These are phyloP conservation scores for Xylaria sp. DNA, from an alignment of 2,329 filamentous ascomycete species.

Conservation along the genomic window DNA sequence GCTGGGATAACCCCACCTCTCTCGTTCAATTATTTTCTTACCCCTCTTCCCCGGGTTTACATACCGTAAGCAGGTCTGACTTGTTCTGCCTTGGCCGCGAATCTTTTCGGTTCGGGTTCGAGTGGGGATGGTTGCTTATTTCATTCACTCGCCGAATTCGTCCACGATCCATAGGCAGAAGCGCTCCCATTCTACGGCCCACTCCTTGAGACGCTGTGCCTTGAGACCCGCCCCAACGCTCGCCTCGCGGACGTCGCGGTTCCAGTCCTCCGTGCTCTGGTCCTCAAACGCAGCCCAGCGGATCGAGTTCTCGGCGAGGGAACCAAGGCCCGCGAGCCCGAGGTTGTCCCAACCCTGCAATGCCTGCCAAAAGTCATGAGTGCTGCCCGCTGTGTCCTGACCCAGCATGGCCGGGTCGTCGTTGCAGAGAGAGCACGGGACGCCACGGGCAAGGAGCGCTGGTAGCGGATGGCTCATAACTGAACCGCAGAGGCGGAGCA, in stretches of 20 bases:
- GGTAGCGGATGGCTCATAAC: constrained; percentile 82
- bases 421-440: constrained; percentile 83
- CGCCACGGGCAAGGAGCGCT: constrained; percentile 81
- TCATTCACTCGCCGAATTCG: constrained; percentile 62
- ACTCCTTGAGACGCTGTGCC: constrained; percentile 75
- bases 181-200: constrained; percentile 82
- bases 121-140: too few species aligned
- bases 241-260: constrained; percentile 73
- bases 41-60: not conserved
- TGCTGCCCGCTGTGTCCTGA: constrained; percentile 80
- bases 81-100: not conserved
- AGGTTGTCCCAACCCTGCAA: constrained; percentile 92
- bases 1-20: too few species aligned
- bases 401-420: constrained; percentile 91
- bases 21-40: not conserved
- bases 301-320: constrained; percentile 90
- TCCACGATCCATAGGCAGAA: constrained; percentile 90
- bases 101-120: not conserved
- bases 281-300: constrained; percentile 91
- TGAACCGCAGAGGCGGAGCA: constrained; percentile 77
- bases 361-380: constrained; percentile 93
- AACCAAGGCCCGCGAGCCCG: constrained; percentile 83
- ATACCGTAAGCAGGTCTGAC: not conserved
- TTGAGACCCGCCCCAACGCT: constrained; percentile 73
- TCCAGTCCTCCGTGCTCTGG: constrained; percentile 72